Percentiles rank a stretch among this genome's conserved stretches.
Conservation (phyloP, 2,329 filamentous ascomycete species). For the Cladosporium sp. region DNA sequence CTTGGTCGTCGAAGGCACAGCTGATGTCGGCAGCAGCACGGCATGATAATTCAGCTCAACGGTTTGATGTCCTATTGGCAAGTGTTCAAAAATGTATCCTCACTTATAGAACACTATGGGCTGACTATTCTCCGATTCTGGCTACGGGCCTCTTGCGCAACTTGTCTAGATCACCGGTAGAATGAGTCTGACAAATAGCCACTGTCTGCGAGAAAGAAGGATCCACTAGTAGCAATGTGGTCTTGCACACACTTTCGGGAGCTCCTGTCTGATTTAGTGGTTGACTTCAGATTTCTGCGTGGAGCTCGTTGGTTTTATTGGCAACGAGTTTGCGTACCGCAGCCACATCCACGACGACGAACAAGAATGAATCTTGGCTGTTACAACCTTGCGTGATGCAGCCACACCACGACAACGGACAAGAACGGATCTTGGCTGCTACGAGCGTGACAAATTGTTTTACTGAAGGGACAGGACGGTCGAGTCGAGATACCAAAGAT, state of each 20-base stretch:
- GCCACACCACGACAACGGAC: too few species aligned
- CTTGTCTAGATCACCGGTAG: background rate
- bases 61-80: background rate
- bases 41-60: background rate
- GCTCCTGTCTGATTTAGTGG: background rate
- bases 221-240: background rate
- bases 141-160: background rate
- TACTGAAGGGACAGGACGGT: background rate
- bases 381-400: too few species aligned
- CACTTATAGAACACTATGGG: background rate
- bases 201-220: background rate
- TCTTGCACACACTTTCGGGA: background rate
- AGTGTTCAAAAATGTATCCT: background rate
- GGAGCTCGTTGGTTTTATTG: background rate
- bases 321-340: background rate
- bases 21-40: background rate
- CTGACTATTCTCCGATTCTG: background rate
- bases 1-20: background rate
- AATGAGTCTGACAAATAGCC: background rate
- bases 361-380: background rate
- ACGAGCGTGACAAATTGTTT: background rate
- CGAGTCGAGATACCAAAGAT: too few species aligned
- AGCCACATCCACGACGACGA: background rate
- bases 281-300: background rate
- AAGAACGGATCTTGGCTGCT: too few species aligned